Percentiles rank a stretch among this genome's conserved stretches.
These are phyloP conservation scores for Protomyces macrosporus DNA, from an alignment of 1,139 yeast genomes.

Conservation along the genomic window DNA sequence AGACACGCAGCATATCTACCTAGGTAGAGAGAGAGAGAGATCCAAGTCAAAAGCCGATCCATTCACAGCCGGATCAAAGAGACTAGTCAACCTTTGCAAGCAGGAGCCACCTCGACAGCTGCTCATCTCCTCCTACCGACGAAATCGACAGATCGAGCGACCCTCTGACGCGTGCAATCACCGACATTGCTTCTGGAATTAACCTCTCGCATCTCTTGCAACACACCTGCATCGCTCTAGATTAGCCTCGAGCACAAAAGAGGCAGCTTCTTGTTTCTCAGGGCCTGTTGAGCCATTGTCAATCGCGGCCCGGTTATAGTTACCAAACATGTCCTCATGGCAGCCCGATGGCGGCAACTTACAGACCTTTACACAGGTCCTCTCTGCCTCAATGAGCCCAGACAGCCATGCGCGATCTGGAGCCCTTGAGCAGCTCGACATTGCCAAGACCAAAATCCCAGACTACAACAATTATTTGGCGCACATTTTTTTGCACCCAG, in stretches of 20 bases:
- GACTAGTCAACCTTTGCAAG: too few species aligned
- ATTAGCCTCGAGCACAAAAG: too few species aligned
- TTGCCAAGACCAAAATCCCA: conserved; percentile 18
- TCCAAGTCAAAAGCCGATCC: too few species aligned
- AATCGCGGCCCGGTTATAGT: not conserved
- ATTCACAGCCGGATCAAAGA: too few species aligned
- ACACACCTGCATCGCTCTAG: too few species aligned
- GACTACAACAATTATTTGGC: conserved; percentile 74
- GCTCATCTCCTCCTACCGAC: too few species aligned
- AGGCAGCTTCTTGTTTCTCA: too few species aligned
- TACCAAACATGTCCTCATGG: conserved; percentile 15
- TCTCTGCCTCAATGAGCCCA: conserved; percentile 26
- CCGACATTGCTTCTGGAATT: too few species aligned
- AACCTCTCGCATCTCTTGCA: too few species aligned
- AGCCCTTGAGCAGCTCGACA: conserved; percentile 22
- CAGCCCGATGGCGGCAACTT: conserved; percentile 25
- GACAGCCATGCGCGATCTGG: conserved; percentile 15
- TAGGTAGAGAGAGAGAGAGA: not conserved
- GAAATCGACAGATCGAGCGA: too few species aligned
- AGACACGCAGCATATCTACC: not conserved
- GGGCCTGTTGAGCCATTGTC: not conserved
- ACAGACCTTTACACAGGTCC: conserved; percentile 27
- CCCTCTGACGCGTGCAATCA: too few species aligned
- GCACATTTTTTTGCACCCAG: conserved; percentile 56
- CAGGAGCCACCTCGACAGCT: too few species aligned